Evolutionary conservation across 1,284 basidiomycete genomes (phyloP), one percentile per base, ranked within the genome.

Genomic region (Agaricales sp.): DNA sequence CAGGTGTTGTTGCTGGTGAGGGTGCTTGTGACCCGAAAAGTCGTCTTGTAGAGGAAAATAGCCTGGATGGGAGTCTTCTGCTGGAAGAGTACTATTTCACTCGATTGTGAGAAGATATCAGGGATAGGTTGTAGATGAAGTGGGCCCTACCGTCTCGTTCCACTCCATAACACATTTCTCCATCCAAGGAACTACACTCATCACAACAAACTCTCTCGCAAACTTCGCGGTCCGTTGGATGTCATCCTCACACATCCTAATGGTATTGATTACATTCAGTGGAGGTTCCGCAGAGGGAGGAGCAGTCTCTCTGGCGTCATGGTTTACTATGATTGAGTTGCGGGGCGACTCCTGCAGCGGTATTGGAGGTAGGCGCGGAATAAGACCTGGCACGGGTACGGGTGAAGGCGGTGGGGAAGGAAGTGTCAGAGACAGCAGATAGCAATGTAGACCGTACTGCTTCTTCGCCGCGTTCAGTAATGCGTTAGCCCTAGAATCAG

Each of bases 151-250:
- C 54, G 76, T 77, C 69, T 99, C 95, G 62, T 96, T 96, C 88
- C 92, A 96, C 52, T 96, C 90, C 44, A 92, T 62, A 1, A 96
- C 86, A 59, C 83, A 86, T 56, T 87, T 87, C 67, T 99, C 95
- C 90, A 99, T 93, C 85, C 89, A 97, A 0, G 95, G 95, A 2
- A 98, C 68, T 26, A 99, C 69, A 58, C 87, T 93, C 78, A 92
- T 92, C 2, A 87, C 83, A 1, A 92, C 77, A 56, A 98, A 86
- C 62, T 98, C 95, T 43, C 94, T 78, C 3, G 92, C 77, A 56
- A 98, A 92, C 41, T 80, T 78, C 0, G 83, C 83, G 20, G 89
- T 79, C 52, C 82, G 78, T 52, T 87, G 78, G 8, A 93, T 87
- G 63, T 98, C 94, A 44, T 75, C 73, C 51, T 89, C 80, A 4